Evolutionary conservation across 306 rosid genomes (phyloP), one percentile per base, ranked within the genome.

Genomic region (Gastrolobium villosum): DNA sequence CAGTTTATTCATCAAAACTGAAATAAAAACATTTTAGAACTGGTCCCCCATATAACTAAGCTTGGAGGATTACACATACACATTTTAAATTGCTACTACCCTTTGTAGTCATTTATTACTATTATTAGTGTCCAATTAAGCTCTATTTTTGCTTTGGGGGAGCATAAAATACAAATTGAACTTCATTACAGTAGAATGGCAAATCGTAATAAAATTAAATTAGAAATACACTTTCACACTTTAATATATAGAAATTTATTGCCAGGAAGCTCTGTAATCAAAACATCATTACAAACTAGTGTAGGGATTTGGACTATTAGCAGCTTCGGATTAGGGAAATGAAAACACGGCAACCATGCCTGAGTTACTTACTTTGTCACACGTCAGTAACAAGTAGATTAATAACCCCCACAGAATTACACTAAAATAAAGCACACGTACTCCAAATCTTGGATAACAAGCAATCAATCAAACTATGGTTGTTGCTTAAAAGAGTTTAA

Each of bases 11-110:
- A 55, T 30, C 49, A 28, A 49, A 80, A 44, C 15, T 30, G 7
- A 75, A 64, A 57, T 8, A 54, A 64, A 59, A 35, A 37, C 84
- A 45, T n/a, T 59, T 37, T 52, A 74, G 40, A 74, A 52, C 59
- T 30, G 32, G 55, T 57, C 13, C 66, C 49, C 4, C 4, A 59
- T 36, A 57, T 34, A 74, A 57, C 53, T 13, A 48, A 37, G 71
- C 59, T 68, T 68, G 52, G 59, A 40, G 48, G 49, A 39, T 62
- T n/a, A n/a, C n/a, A n/a, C n/a, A n/a, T 20, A 36, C 2, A 36
- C 8, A 11, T 15, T 8, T 48, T 6, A 74, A 63, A 11, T 41
- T 41, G 36, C 9, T 26, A 70, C 32, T 5, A 7, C 28, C 55
- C 44, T 56, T 55, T 72, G 10, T n/a, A 54, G 64, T 20, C 15